Conservation (phyloP, 192 early-diverging fungal genomes). For the Diversispora eburnea region DNA sequence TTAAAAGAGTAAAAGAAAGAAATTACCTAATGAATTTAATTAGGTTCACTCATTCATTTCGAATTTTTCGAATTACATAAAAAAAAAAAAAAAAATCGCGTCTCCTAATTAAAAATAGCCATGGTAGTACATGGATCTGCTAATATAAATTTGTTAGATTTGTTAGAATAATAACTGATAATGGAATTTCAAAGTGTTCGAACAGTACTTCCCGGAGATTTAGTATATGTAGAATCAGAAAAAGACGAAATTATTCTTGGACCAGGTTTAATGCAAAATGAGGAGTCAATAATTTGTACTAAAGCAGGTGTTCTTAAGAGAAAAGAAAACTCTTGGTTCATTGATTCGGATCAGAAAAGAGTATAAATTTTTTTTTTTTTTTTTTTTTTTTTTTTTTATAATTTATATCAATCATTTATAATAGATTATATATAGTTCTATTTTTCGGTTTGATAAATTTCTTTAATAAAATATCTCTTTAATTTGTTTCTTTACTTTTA, state of each 20-base stretch:
- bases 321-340: slow-evolving; percentile 67
- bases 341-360: slow-evolving; percentile 75
- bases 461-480: neutral
- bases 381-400: neutral
- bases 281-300: slow-evolving; percentile 59
- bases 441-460: neutral
- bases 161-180: too few species aligned
- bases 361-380: slow-evolving; percentile 43
- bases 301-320: slow-evolving; percentile 68
- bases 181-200: too few species aligned
- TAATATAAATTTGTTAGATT: too few species aligned
- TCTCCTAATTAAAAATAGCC: too few species aligned
- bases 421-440: neutral
- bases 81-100: too few species aligned
- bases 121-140: too few species aligned
- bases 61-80: too few species aligned
- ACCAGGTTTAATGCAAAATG: slow-evolving; percentile 74
- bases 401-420: neutral
- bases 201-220: slow-evolving; percentile 23
- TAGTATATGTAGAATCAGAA: neutral
- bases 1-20: too few species aligned
- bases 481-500: neutral
- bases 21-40: too few species aligned
- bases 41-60: too few species aligned
- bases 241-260: slow-evolving; percentile 52